Evolutionary conservation across 2,329 filamentous ascomycete genomes (phyloP).

Genomic region (Lecanoromycetidae sp.): DNA sequence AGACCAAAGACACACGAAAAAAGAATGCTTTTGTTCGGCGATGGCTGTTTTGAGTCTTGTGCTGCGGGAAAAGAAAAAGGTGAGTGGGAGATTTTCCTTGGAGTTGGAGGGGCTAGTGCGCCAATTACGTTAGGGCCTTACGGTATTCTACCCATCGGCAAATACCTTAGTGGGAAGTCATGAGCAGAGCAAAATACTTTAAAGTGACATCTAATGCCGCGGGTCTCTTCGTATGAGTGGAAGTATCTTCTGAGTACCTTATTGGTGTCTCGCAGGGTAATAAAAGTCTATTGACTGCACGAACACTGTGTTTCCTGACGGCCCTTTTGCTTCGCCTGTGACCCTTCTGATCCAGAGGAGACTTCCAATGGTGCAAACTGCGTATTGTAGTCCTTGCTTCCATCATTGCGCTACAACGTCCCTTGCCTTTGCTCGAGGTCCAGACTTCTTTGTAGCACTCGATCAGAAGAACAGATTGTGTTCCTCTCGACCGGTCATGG

Average conservation of each 20-base stretch:
- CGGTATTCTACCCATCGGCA: constrained; percentile 2
- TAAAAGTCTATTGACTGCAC: neutral
- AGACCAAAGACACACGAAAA: constrained; percentile 22
- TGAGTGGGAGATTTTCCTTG: constrained; percentile 2
- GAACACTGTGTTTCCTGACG: neutral
- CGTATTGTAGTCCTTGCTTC: constrained; percentile 4
- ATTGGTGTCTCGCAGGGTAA: neutral
- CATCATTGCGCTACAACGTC: too few relatives aligned
- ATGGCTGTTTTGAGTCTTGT: neutral
- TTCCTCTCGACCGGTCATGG: constrained; percentile 2
- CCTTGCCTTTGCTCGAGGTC: neutral
- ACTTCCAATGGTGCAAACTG: neutral
- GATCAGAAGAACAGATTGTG: too few relatives aligned
- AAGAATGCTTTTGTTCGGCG: constrained; percentile 18
- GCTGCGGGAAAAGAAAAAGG: constrained; percentile 4
- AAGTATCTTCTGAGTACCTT: neutral
- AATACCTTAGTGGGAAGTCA: neutral
- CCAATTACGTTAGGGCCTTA: constrained; percentile 7
- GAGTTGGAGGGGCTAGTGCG: constrained; percentile 14
- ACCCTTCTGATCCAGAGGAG: neutral
- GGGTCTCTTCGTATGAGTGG: neutral
- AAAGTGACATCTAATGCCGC: neutral
- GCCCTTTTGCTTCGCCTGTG: neutral
- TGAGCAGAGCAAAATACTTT: neutral
- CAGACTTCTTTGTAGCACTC: too few relatives aligned